Evolutionary conservation across 768 basidiomycete species (phyloP).

Genomic region (Trametes cinnabarina): DNA sequence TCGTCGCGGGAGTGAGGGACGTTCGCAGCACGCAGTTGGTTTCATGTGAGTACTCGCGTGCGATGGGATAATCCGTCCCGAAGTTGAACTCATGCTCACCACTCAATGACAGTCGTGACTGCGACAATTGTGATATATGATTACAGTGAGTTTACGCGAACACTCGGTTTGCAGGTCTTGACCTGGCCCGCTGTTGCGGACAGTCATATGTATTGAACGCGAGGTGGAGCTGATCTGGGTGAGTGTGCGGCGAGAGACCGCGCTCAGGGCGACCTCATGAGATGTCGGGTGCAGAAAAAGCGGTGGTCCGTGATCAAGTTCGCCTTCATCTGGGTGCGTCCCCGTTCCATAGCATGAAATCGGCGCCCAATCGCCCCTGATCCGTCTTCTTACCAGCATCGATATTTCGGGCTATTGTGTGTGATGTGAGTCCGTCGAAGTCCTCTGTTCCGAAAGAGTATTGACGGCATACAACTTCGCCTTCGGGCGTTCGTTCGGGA

Average conservation of each 20-base stretch:
- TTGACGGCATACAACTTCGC: not conserved
- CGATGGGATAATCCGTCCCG: not conserved
- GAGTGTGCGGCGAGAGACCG: not conserved
- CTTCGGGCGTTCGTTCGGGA: not conserved
- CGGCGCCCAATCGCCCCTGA: conserved; percentile 1
- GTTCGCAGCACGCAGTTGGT: conserved; percentile 10
- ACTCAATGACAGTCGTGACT: conserved; percentile 9
- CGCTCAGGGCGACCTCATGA: not conserved
- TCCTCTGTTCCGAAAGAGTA: not conserved
- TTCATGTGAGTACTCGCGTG: conserved; percentile 3
- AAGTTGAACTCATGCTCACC: not conserved
- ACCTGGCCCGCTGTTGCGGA: too few relatives aligned
- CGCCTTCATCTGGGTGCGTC: conserved; percentile 29
- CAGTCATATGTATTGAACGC: conserved; percentile 23
- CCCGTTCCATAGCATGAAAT: not conserved
- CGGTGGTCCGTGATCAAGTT: conserved; percentile 31
- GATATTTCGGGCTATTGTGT: conserved; percentile 30
- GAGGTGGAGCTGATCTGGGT: conserved; percentile 28
- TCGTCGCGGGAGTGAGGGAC: conserved; percentile 6
- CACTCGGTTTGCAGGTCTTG: too few relatives aligned
- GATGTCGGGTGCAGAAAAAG: conserved; percentile 23
- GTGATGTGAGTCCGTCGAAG: conserved; percentile 22
- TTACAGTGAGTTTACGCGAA: conserved; percentile 17
- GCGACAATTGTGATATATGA: conserved; percentile 26
- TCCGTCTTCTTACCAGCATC: conserved; percentile 20